Evolutionary conservation across 768 basidiomycete species (phyloP).

Genomic region (Mycena belliarum): DNA sequence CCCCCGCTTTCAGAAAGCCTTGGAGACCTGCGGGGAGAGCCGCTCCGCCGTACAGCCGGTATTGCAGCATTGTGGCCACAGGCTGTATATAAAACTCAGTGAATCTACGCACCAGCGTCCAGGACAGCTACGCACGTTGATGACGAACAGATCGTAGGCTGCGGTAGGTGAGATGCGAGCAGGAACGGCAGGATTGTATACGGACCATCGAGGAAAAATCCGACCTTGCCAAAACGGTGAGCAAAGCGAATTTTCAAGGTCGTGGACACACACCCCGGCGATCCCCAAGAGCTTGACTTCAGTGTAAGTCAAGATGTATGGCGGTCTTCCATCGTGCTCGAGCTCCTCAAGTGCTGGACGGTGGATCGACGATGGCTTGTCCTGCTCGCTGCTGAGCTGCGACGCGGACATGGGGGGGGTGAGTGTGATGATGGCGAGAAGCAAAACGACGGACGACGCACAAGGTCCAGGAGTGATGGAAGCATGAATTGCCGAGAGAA

Average conservation of each 20-base stretch:
- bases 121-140: conserved; percentile 44
- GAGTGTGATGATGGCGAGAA: not conserved
- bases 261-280: conserved; percentile 50
- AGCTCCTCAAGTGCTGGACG: conserved; percentile 1
- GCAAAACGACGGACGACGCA: no score
- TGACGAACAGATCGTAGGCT: conserved; percentile 72
- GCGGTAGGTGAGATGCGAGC: conserved; percentile 21
- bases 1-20: conserved; percentile 63
- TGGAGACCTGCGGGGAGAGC: conserved; percentile 54
- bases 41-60: conserved; percentile 55
- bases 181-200: not conserved
- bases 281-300: conserved; percentile 65
- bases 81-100: conserved; percentile 40
- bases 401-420: not conserved
- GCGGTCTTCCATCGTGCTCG: conserved; percentile 23
- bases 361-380: not conserved
- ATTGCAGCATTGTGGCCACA: conserved; percentile 68
- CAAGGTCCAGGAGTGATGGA: no score
- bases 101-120: not conserved
- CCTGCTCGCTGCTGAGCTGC: not conserved
- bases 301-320: conserved; percentile 34
- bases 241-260: not conserved
- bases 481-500: no score
- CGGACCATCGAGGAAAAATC: conserved; percentile 72
- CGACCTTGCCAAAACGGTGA: conserved; percentile 42